Evolutionary conservation across 2,329 filamentous ascomycete species (phyloP).

Genomic region (Sclerotinia subarctica): DNA sequence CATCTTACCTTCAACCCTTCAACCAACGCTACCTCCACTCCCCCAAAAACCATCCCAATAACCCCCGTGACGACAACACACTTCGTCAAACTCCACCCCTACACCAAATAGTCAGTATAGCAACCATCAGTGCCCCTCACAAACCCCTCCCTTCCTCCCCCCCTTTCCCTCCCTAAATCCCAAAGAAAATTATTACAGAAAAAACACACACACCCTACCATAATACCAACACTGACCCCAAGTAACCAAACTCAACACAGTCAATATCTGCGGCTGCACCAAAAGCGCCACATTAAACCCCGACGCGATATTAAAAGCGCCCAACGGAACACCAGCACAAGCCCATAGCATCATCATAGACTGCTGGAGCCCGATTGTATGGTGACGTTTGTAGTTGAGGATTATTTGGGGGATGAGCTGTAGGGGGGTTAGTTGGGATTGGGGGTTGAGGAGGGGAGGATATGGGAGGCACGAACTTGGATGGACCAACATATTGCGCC

Average conservation of each 20-base stretch:
- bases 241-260: slow-evolving; percentile 38
- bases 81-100: slow-evolving; percentile 52
- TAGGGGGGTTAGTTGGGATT: background rate
- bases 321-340: slow-evolving; percentile 63
- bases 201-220: slow-evolving; percentile 44
- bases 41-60: slow-evolving; percentile 56
- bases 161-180: background rate
- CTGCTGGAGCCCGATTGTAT: slow-evolving; percentile 62
- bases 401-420: slow-evolving; percentile 67
- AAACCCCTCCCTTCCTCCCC: too few species aligned
- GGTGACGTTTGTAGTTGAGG: slow-evolving; percentile 63
- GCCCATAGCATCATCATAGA: slow-evolving; percentile 74
- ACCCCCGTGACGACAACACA: slow-evolving; percentile 49
- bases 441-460: too few species aligned
- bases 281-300: slow-evolving; percentile 38
- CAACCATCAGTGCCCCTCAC: too few species aligned
- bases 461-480: slow-evolving; percentile 45
- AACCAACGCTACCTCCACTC: slow-evolving; percentile 57
- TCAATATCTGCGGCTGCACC: slow-evolving; percentile 40
- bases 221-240: slow-evolving; percentile 39
- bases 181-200: background rate
- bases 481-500: slow-evolving; percentile 66
- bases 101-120: background rate
- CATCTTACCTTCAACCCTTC: slow-evolving; percentile 45
- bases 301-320: slow-evolving; percentile 42